Percentiles rank a stretch among this genome's conserved stretches.
These are phyloP conservation scores for Paraglomus brasilianum DNA, from an alignment of 192 early-diverging fungal genomes.

Conservation along the genomic window DNA sequence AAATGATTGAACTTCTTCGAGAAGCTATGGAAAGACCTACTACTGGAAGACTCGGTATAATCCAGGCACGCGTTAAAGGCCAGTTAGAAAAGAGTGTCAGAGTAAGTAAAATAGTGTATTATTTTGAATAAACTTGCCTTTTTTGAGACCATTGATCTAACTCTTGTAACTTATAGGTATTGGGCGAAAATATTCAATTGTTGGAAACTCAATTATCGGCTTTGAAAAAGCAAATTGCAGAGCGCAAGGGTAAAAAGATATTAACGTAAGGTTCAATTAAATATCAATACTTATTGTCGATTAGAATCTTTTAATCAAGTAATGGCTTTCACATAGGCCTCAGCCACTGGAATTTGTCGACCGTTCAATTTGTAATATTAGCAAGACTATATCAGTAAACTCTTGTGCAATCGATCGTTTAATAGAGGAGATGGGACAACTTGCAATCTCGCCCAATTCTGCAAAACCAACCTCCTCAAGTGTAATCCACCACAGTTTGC, in stretches of 20 bases:
- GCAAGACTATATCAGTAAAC: not conserved
- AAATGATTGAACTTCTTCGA: not conserved
- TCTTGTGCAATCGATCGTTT: not conserved
- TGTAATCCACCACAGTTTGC: no score
- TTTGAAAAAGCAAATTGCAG: slow-evolving; percentile 22
- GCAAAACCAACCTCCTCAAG: no score
- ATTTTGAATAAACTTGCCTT: not conserved
- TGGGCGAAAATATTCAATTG: slow-evolving; percentile 2
- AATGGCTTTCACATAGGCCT: not conserved
- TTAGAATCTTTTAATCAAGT: not conserved
- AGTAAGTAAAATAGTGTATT: not conserved
- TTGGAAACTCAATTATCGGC: slow-evolving; percentile 15
- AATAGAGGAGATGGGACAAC: not conserved
- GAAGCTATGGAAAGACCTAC: not conserved
- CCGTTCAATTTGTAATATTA: not conserved
- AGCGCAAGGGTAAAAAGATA: slow-evolving; percentile 12
- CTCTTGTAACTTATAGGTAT: not conserved
- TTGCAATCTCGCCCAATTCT: not conserved
- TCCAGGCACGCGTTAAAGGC: slow-evolving; percentile 1
- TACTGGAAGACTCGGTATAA: not conserved
- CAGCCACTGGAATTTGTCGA: not conserved
- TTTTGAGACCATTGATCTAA: not conserved
- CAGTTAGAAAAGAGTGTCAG: not conserved
- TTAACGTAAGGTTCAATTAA: not conserved
- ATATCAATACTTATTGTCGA: not conserved